These are phyloP conservation scores for Hibiscus mutabilis DNA, from an alignment of 345 rosid species.

Conservation along the genomic window DNA sequence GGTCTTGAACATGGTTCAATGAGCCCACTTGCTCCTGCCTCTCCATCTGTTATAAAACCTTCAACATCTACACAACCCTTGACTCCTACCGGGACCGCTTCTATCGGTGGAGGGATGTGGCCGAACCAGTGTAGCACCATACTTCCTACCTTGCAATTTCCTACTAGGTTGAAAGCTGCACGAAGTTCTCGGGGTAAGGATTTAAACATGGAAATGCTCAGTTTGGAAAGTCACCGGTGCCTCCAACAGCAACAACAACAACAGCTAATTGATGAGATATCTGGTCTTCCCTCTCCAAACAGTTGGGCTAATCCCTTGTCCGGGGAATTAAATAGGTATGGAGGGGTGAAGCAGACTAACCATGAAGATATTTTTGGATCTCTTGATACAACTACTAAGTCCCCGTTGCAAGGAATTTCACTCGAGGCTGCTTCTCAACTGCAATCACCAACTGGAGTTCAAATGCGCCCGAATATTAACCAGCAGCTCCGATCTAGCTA, in stretches of 20 bases:
- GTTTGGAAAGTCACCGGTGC: neutral
- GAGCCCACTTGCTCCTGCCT: conserved; percentile 52
- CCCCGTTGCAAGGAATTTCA: neutral
- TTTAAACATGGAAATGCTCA: neutral
- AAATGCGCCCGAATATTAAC: neutral
- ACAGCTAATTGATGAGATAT: neutral
- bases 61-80: conserved; percentile 57
- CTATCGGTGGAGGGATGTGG: conserved; percentile 47
- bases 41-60: conserved; percentile 35
- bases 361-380: neutral
- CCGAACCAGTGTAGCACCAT: conserved; percentile 24
- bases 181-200: neutral
- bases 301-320: neutral
- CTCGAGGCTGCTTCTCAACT: neutral
- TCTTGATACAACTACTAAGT: neutral
- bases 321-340: neutral
- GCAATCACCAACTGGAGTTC: neutral
- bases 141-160: neutral
- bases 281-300: neutral
- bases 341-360: neutral
- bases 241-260: neutral
- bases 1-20: conserved; percentile 48
- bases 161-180: neutral
- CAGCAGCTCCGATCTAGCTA: neutral
- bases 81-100: conserved; percentile 52